Evolutionary conservation across 176 grass and related monocot genomes (phyloP).

Genomic region (Sorghum bicolor): Sorghum_bicolor_NCBIv3 NC_012871.2:64583501-64584000

Average conservation of each 20-base stretch:
- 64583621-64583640: constrained; percentile 3
- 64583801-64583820: neutral
- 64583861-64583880: neutral
- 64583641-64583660: constrained; percentile 73
- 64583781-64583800: neutral
- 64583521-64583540: constrained; percentile 7
- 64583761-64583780: neutral
- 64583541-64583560: neutral
- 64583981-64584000: constrained; percentile 50
- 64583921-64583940: constrained; percentile 89
- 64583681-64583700: constrained; percentile 92
- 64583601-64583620: neutral
- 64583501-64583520: constrained; percentile 50
- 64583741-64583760: constrained; percentile 83
- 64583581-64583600: neutral
- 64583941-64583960: constrained; percentile 75
- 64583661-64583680: constrained; percentile 92
- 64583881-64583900: constrained; percentile 12
- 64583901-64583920: constrained; percentile 94
- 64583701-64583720: constrained; percentile 82
- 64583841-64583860: neutral
- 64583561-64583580: neutral
- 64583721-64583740: constrained; percentile 94
- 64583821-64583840: constrained; percentile 1
- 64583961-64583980: constrained; percentile 89